Base-by-base conservation (phyloP, 2,329 filamentous ascomycete genomes). In the Bisporella sp. region DNA sequence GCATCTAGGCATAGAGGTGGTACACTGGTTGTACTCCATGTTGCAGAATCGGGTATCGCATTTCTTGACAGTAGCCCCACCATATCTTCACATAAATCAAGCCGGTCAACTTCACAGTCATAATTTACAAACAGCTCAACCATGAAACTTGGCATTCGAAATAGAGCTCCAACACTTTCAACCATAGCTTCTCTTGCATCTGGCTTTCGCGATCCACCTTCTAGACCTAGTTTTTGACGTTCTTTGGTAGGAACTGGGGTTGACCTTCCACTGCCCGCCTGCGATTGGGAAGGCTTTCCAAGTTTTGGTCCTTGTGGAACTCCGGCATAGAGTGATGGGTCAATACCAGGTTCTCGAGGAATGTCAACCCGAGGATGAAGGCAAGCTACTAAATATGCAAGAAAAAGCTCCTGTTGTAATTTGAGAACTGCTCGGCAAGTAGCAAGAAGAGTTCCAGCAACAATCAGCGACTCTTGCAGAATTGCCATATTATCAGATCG, bases 101-200 rank as follows among this genome's bases (percentile, higher is more conserved):
- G 85, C 46, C 91, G 81, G 64, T 99, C 89, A 47, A 89, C 84
- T 63, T 97, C 91, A 63, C 92, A 99, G 68, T 99, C 93, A 65
- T 97, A 99, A 68, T 99, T 99, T 69, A 97, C 83, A 65, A 96
- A 99, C 6, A 99, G 76, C 67, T 99, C 95, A 8, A 87, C 83
- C 82, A 97, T 90, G 64, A 95, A 99, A 41, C 84, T 91, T 1
- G 93, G 90, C 74, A 99, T 96, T 41, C 95, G 81, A 37, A 90
- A 88, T 53, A 99, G 74, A 49, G 92, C 90, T 35, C 92, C 91
- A 42, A 99, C 85, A 60, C 88, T 95, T 70, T 99, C 93, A 4
- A 99, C 89, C 93, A 99, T 99, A 32, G 93, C 91, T 73, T 99
- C 93, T 59, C 93, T 81, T 31, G 93, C 91, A 68, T 99, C 95